phyloP scores from a whole-genome alignment of 176 grass and related monocot species.

The Miscanthus lutarioriparius region DNA sequence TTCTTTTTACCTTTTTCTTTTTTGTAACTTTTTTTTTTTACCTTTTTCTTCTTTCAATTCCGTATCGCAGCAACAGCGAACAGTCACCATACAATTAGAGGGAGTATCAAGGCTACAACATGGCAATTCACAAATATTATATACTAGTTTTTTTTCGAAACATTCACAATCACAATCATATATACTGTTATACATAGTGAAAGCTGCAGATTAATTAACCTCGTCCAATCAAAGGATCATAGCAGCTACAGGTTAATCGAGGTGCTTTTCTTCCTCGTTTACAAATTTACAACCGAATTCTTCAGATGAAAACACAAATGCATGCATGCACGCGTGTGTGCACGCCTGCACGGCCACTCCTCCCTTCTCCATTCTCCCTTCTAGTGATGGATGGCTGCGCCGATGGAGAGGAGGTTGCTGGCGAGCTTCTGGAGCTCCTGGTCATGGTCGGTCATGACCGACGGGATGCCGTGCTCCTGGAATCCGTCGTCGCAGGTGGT shows the following conservation, averaged over 20 bases:
- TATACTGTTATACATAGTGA: neutral
- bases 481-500: constrained; percentile 56
- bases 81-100: no score
- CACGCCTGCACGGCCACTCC: no score
- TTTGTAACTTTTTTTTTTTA: no score
- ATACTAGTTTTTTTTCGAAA: neutral
- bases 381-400: neutral
- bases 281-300: neutral
- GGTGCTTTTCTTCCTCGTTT: neutral
- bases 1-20: neutral
- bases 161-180: neutral
- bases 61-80: no score
- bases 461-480: constrained; percentile 21
- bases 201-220: neutral
- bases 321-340: neutral
- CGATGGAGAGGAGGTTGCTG: constrained; percentile 59
- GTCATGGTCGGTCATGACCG: constrained; percentile 34
- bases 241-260: neutral
- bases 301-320: neutral
- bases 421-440: constrained; percentile 37
- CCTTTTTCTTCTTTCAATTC: neutral
- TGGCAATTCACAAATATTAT: neutral
- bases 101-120: neutral
- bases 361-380: neutral
- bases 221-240: neutral